These are phyloP conservation scores for Russula sp. DNA, from an alignment of 768 basidiomycete genomes.

Conservation along the genomic window DNA sequence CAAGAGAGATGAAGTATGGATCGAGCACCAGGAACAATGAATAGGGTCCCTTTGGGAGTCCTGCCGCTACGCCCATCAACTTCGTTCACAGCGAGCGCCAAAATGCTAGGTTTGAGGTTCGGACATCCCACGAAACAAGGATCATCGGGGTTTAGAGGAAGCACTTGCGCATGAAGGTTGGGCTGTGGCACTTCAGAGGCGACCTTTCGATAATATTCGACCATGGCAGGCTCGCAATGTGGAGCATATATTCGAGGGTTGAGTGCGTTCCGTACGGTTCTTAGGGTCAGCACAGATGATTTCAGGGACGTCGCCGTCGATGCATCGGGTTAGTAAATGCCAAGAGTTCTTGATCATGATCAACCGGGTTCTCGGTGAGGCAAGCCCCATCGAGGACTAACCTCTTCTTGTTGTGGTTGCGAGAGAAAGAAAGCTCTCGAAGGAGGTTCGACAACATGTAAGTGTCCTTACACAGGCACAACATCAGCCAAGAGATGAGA, in stretches of 20 bases:
- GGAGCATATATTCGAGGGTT: slow-evolving; percentile 95
- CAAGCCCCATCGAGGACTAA: slow-evolving; percentile 99
- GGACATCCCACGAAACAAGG: slow-evolving; percentile 85
- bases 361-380: slow-evolving; percentile 94
- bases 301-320: slow-evolving; percentile 95
- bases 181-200: slow-evolving; percentile 89
- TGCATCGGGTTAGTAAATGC: slow-evolving; percentile 93
- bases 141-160: slow-evolving; percentile 84
- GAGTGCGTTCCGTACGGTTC: slow-evolving; percentile 85
- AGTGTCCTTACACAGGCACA: slow-evolving; percentile 56
- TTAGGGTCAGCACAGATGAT: slow-evolving; percentile 98
- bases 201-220: slow-evolving; percentile 89
- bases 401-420: slow-evolving; percentile 90
- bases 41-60: slow-evolving; percentile 88
- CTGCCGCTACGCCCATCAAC: slow-evolving; percentile 73
- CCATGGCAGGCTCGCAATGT: slow-evolving; percentile 88
- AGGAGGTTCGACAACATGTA: slow-evolving; percentile 99
- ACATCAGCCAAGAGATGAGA: slow-evolving; percentile 16
- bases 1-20: slow-evolving; percentile 95
- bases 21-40: slow-evolving; percentile 95
- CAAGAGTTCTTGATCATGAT: slow-evolving; percentile 98
- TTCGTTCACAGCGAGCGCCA: slow-evolving; percentile 94
- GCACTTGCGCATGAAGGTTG: slow-evolving; percentile 85
- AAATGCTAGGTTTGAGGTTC: slow-evolving; percentile 89
- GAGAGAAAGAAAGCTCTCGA: slow-evolving; percentile 96